Evolutionary conservation across 345 rosid genomes (phyloP).

Genomic region (Salix koriyanagi): DNA sequence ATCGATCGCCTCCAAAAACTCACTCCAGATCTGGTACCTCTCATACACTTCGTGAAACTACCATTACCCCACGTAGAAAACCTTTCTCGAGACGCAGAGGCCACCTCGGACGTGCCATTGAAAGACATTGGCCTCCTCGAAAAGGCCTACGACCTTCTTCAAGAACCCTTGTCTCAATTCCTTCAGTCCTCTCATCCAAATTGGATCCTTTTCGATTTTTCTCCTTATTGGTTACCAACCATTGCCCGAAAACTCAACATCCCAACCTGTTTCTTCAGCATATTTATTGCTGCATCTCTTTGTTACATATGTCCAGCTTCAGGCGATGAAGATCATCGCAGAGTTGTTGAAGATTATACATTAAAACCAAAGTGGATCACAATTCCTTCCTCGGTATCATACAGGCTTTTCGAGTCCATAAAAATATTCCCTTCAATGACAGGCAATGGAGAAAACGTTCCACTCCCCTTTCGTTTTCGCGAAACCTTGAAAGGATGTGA

Average conservation of each 20-base stretch:
- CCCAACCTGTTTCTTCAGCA: not conserved
- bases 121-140: not conserved
- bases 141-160: not conserved
- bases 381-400: slow-evolving; percentile 27
- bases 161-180: slow-evolving; percentile 3
- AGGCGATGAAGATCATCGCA: not conserved
- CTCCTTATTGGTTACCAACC: not conserved
- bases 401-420: slow-evolving; percentile 23
- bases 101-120: not conserved
- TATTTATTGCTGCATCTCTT: not conserved
- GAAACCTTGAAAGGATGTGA: slow-evolving; percentile 15
- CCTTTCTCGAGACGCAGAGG: slow-evolving; percentile 1
- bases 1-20: not conserved
- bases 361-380: slow-evolving; percentile 44
- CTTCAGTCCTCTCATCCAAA: not conserved
- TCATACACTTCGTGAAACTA: not conserved
- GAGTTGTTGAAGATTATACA: slow-evolving; percentile 37
- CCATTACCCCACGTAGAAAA: not conserved
- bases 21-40: not conserved
- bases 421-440: not conserved
- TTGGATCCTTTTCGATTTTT: slow-evolving; percentile 9
- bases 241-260: not conserved
- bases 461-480: not conserved
- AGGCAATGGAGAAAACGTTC: not conserved
- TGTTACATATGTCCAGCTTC: slow-evolving; percentile 10